A percentile compares a stretch with the other conserved stretches of the same genome.
These are phyloP conservation scores for Sapria himalayana DNA, from an alignment of 345 rosid species.

Conservation along the genomic window DNA sequence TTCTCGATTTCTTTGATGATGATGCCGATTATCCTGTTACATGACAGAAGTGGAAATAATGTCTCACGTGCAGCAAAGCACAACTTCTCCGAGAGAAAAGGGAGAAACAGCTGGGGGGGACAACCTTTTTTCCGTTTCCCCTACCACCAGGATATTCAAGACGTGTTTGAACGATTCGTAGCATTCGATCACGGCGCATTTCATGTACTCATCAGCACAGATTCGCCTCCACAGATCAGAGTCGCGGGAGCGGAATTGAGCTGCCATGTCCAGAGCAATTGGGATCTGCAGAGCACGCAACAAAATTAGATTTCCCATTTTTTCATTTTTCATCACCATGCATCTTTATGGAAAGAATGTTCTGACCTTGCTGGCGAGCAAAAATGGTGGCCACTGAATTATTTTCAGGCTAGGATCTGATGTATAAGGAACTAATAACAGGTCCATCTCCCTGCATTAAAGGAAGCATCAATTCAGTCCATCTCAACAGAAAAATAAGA, in stretches of 20 bases:
- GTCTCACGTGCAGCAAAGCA: neutral
- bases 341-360: too few relatives aligned
- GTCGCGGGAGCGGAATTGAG: conserved; percentile 56
- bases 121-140: conserved; percentile 94
- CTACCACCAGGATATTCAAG: conserved; percentile 51
- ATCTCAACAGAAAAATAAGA: conserved; percentile 5
- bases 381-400: conserved; percentile 96
- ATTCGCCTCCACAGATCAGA: conserved; percentile 92
- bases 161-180: conserved; percentile 80
- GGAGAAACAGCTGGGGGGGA: conserved; percentile 1
- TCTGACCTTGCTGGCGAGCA: conserved; percentile 93
- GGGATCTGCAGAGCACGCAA: conserved; percentile 50
- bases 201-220: conserved; percentile 89
- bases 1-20: conserved; percentile 82
- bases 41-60: conserved; percentile 6
- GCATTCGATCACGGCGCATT: conserved; percentile 95
- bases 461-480: conserved; percentile 11
- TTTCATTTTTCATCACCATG: too few relatives aligned
- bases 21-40: conserved; percentile 57
- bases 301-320: too few relatives aligned
- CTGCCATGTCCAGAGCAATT: conserved; percentile 91
- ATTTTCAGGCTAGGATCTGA: conserved; percentile 83
- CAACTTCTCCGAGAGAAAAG: neutral
- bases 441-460: conserved; percentile 84
- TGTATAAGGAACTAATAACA: conserved; percentile 73